Evolutionary conservation across 352 stramenopile genomes (phyloP).

Genomic region (Phytopythium helicoides): DNA sequence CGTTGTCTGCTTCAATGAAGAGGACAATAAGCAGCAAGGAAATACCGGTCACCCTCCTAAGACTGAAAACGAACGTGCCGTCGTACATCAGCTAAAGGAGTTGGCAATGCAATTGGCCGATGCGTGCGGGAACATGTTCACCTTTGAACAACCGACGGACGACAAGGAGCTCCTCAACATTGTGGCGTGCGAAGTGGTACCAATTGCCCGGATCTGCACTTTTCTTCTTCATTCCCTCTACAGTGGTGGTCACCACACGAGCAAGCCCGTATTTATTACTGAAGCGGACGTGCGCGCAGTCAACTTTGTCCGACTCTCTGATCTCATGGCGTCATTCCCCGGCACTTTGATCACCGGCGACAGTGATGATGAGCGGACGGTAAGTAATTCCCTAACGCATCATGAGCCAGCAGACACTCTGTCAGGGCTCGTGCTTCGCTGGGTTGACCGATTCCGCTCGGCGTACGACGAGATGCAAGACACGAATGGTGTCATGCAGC

Average conservation of each 20-base stretch:
- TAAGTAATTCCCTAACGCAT: not conserved
- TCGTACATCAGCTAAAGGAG: constrained; percentile 24
- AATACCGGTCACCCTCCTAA: constrained; percentile 2
- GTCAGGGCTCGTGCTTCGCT: constrained; percentile 39
- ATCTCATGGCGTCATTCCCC: constrained; percentile 8
- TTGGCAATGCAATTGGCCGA: constrained; percentile 24
- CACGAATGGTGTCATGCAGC: constrained; percentile 54
- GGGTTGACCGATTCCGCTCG: constrained; percentile 63
- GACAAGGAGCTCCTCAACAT: constrained; percentile 61
- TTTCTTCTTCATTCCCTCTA: constrained; percentile 58
- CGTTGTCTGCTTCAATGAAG: constrained; percentile 35
- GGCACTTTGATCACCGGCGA: constrained; percentile 4
- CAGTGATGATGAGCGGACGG: constrained; percentile 7
- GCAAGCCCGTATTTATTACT: constrained; percentile 65
- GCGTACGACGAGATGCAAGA: constrained; percentile 83
- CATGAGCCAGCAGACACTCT: constrained; percentile 8
- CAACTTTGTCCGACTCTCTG: constrained; percentile 45
- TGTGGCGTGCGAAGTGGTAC: constrained; percentile 72
- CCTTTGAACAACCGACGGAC: constrained; percentile 26
- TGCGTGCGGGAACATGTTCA: constrained; percentile 30
- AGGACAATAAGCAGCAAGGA: constrained; percentile 15
- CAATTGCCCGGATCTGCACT: constrained; percentile 62
- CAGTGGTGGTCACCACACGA: constrained; percentile 10
- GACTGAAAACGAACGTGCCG: constrained; percentile 16
- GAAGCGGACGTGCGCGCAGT: constrained; percentile 37